These are phyloP conservation scores for Hyparrhenia diplandra DNA, from an alignment of 176 grass and related monocot species.

Conservation along the genomic window DNA sequence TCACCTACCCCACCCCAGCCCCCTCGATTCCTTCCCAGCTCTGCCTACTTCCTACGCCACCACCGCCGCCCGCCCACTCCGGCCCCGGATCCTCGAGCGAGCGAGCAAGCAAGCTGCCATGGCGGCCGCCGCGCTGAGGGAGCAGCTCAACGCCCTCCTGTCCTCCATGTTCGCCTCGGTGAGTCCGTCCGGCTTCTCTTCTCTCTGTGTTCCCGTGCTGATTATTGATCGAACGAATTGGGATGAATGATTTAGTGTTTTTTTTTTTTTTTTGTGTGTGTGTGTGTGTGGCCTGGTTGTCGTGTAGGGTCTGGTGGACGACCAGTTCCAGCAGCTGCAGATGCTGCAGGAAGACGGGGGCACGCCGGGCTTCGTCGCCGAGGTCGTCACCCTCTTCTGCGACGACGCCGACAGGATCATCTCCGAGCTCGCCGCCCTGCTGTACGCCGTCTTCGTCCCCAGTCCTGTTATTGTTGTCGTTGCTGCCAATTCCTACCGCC, in stretches of 20 bases:
- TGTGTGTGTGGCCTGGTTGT: too few species aligned
- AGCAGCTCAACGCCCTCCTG: constrained; percentile 54
- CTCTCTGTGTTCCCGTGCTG: neutral
- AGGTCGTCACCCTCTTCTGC: constrained; percentile 74
- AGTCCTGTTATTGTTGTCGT: neutral
- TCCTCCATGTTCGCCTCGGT: constrained; percentile 53
- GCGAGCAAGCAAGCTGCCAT: neutral
- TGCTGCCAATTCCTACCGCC: neutral
- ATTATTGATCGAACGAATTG: neutral
- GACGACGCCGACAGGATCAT: constrained; percentile 69
- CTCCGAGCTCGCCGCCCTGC: constrained; percentile 34
- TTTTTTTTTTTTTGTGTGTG: neutral
- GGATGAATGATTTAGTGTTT: neutral
- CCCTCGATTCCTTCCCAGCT: neutral
- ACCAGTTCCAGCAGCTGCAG: constrained; percentile 87
- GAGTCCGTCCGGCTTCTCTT: neutral
- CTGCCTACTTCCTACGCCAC: constrained; percentile 6
- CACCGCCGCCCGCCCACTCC: neutral
- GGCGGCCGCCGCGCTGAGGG: constrained; percentile 45
- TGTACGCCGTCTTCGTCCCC: constrained; percentile 34
- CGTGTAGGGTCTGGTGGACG: constrained; percentile 67
- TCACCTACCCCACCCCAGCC: neutral
- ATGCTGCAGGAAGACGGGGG: constrained; percentile 68
- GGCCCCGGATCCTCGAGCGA: neutral
- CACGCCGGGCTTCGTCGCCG: constrained; percentile 60